Base-by-base conservation (phyloP, 495 filamentous ascomycete genomes). In the Annulohypoxylon stygium region DNA sequence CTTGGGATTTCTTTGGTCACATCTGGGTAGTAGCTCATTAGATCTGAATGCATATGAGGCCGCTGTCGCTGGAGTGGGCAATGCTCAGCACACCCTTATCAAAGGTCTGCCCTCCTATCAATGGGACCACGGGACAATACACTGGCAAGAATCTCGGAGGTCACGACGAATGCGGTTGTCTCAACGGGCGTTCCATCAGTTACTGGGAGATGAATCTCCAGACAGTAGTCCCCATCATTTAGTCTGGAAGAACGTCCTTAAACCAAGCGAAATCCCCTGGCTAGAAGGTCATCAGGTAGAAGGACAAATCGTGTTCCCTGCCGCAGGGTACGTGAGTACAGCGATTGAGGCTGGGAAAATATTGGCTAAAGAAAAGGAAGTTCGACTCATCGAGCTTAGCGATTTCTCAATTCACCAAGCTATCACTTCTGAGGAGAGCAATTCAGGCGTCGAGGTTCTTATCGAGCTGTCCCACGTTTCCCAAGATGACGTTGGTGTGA, bases 231-330 rank as follows among this genome's bases (percentile, higher is more conserved):
- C 59, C 2, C 20, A 71, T 9, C 75, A 84, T 14, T 48, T 82
- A 0, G 50, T 73, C 0, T 90, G 86, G 86, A 65, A 76, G 6
- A 82, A 88, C 54, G 25, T 80, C 8, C 60, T 89, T 1, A 66
- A 75, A 2, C 34, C 75, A 0, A 53, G 51, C 0, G 84, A 89
- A 55, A 55, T 81, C 0, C 78, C 80, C 0, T 90, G 86, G 86
- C 45, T 89, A 0, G 10, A 59, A 0, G 81, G 82, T 33, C 87
- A 89, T 69, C 61, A 61, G 5, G 7, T 84, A 2, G 77, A 83
- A 18, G 47, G 75, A 14, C 78, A 82, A 53, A 63, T 67, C 2
- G 78, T 92, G 0, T 88, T 88, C 48, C 89, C 90, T 2, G 88
- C 79, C 8, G 82, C 88, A 0, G 86, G 80, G 0, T 90, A 87